Base-by-base conservation (phyloP, 306 rosid genomes). In the Trichosanthes truncata region DNA sequence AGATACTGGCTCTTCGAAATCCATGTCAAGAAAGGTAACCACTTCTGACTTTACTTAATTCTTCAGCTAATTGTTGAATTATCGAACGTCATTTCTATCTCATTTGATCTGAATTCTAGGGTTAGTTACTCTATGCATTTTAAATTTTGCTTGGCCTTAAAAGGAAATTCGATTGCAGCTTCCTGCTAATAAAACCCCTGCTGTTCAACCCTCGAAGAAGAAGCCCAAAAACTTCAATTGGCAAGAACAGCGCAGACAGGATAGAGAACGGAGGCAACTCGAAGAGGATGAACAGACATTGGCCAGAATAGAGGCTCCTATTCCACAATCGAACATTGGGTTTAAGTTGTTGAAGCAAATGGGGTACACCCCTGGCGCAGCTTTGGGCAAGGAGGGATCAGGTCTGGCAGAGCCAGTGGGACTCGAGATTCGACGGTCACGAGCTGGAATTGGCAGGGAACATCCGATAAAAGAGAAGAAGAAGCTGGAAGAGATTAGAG, bases 281-380 rank as follows among this genome's bases (percentile, higher is more conserved):
- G 83, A 91, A 51, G 98, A 94, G 84, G 97, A 94, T 82, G 90
- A 92, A 86, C 81, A 84, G 81, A 94, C 93, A 49, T 81, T 94
- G 82, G 97, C 93, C 7, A 94, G 81, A 36, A 90, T 88, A 26
- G 97, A 92, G 82, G 89, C 92, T 65, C 93, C 98, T 26, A 91
- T 94, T 76, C 96, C 98, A 5, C 96, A 94, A 72, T 94, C 97
- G 77, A 92, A 92, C 88, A 82, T 95, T 82, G 97, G 97, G 77
- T 92, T 91, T 82, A 91, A 89, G 81, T 88, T 94, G 63, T 89
- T 95, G 82, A 90, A 89, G 83, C 95, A 89, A 81, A 95, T 95
- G 97, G 97, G 98, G 53, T 92, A 92, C 77, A 91, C 79, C 10
- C 98, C 97, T 14, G 98, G 95, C 48, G 84, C 89, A 51, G 83